Evolutionary conservation across 1,284 basidiomycete genomes (phyloP), one percentile per base, ranked within the genome.

Genomic region (Exsudoporus floridanus): DNA sequence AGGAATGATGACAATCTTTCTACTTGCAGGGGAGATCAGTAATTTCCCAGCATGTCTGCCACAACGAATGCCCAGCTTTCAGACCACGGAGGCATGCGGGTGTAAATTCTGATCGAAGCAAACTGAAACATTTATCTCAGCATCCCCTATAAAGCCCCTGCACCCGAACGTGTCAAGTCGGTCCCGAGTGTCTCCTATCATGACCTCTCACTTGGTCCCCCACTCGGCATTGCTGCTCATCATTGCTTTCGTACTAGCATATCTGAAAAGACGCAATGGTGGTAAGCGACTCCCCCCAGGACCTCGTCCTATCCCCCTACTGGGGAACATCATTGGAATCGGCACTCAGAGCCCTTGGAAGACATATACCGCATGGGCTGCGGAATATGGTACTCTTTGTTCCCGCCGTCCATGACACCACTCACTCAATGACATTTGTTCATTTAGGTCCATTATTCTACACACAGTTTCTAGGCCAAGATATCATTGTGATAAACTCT

Each of bases 401-500:
- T 13, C 19, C 10, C 25, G 27, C 14, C 3, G 9, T 23, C 19
- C 18, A 25, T 10, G 3, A 30, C 23, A 37, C 28, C 28, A 18
- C n/a, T n/a, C n/a, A n/a, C n/a, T 18, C 10, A 40, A 21, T 40
- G 14, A 18, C 14, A 28, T 27, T 6, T 10, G 8, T 31, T 5
- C 40, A 9, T 18, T 18, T 6, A 57, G 56, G 56, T 10, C 50
- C 60, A 38, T 16, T 60, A 10, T 14, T 59, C 9, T 49, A 54
- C 21, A 58, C 46, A 35, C 39, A 52, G 54, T 45, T 48, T 46
- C 37, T 55, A 27, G 31, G 39, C 42, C 49, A 48, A 53, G 50
- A 47, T 52, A 38, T 51, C 50, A 23, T 56, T 43, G 31, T 60
- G 14, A 46, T 59, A 27, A 59, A 58, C 18, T 60, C 59, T 9